These are phyloP conservation scores for Lasiosphaeris hirsuta DNA, from an alignment of 495 filamentous ascomycete species.

Conservation along the genomic window DNA sequence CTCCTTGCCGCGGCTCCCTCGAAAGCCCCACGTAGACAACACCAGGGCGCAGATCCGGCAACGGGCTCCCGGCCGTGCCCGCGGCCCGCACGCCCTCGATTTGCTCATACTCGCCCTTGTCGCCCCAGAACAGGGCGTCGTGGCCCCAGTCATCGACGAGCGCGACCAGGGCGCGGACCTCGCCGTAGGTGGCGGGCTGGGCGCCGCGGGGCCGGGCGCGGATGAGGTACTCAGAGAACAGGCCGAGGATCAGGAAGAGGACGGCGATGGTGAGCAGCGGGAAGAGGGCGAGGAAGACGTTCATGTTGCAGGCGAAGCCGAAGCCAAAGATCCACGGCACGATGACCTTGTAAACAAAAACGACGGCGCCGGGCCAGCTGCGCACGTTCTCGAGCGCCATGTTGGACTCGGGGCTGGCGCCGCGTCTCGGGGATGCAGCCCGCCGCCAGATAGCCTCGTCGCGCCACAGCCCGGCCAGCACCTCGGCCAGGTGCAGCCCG, in stretches of 20 bases:
- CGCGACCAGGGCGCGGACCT: background rate
- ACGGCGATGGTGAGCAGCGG: background rate
- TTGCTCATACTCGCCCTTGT: background rate
- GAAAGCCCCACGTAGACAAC: background rate
- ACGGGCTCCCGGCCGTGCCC: background rate
- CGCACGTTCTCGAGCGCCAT: background rate
- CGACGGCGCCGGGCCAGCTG: background rate
- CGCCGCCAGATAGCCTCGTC: conserved; percentile 8
- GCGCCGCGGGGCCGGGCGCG: background rate
- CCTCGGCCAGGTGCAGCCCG: conserved; percentile 1
- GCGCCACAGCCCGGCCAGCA: background rate
- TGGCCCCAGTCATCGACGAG: conserved; percentile 6
- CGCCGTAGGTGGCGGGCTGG: conserved; percentile 6
- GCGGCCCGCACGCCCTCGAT: background rate
- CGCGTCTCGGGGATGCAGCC: background rate
- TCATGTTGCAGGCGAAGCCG: conserved; percentile 1
- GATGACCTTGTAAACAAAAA: conserved; percentile 1
- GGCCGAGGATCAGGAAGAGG: background rate
- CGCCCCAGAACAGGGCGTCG: conserved; percentile 8
- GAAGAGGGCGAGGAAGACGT: background rate
- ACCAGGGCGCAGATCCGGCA: background rate
- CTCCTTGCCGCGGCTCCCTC: no score
- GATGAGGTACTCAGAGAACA: conserved; percentile 1
- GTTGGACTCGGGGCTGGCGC: background rate
- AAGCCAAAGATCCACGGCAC: conserved; percentile 8